Percentiles rank a stretch among this genome's conserved stretches.
Evolutionary conservation across 1,284 basidiomycete species (phyloP).

Genomic region (Mycena citricolor): DNA sequence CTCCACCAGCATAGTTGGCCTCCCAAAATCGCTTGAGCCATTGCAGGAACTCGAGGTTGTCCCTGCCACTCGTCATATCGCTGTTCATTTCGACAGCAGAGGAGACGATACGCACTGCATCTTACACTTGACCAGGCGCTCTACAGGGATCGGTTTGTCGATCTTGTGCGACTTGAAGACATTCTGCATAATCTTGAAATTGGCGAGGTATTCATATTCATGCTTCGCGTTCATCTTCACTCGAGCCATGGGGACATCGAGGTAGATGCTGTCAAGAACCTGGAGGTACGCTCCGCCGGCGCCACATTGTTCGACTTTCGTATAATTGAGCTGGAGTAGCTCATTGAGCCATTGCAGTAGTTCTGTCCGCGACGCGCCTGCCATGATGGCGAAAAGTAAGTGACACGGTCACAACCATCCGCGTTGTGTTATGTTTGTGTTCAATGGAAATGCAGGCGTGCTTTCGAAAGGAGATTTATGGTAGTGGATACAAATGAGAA

Average conservation of each 20-base stretch:
- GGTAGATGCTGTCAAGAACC: slow-evolving; percentile 90
- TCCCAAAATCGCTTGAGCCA: slow-evolving; percentile 99
- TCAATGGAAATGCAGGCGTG: too few relatives aligned
- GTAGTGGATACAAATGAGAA: too few relatives aligned
- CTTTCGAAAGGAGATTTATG: too few relatives aligned
- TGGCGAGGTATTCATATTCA: slow-evolving; percentile 94
- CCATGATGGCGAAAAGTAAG: too few relatives aligned
- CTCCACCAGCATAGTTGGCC: slow-evolving; percentile 82
- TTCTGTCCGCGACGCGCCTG: slow-evolving; percentile 72
- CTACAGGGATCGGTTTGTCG: slow-evolving; percentile 96
- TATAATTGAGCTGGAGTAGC: slow-evolving; percentile 87
- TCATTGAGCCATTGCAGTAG: slow-evolving; percentile 94
- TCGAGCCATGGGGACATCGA: slow-evolving; percentile 83
- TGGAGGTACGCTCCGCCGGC: slow-evolving; percentile 90
- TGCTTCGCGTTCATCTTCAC: slow-evolving; percentile 95
- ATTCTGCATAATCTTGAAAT: slow-evolving; percentile 94
- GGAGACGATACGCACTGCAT: slow-evolving; percentile 87
- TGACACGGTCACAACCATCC: too few relatives aligned
- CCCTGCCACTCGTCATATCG: slow-evolving; percentile 50
- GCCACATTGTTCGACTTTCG: slow-evolving; percentile 94
- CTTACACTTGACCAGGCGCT: slow-evolving; percentile 94
- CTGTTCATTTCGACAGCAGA: too few relatives aligned
- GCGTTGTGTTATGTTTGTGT: too few relatives aligned
- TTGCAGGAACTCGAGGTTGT: slow-evolving; percentile 98
- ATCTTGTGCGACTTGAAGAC: slow-evolving; percentile 87